A percentile compares a stretch with the other conserved stretches of the same genome.
phyloP scores from a whole-genome alignment of 1,284 basidiomycete genomes.

The Cystobasidium sp. region DNA sequence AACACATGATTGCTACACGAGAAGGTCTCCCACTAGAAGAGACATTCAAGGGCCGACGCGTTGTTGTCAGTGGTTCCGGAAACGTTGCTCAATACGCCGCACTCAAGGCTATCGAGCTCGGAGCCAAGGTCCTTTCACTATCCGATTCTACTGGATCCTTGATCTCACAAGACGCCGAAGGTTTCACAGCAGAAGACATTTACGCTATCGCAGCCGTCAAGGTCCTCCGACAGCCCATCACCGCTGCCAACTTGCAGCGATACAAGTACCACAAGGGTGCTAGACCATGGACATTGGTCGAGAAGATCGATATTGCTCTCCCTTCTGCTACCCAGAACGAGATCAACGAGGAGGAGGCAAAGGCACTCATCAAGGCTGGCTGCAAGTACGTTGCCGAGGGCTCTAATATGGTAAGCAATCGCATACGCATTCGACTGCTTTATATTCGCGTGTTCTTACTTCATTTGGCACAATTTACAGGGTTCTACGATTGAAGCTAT shows the following conservation, averaged over 20 bases:
- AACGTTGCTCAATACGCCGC: slow-evolving; percentile 66
- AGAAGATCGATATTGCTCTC: slow-evolving; percentile 71
- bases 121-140: slow-evolving; percentile 73
- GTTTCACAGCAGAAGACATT: slow-evolving; percentile 68
- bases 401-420: slow-evolving; percentile 65
- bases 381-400: slow-evolving; percentile 77
- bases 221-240: slow-evolving; percentile 66
- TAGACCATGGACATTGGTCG: slow-evolving; percentile 75
- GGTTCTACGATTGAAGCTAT: slow-evolving; percentile 65
- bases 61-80: slow-evolving; percentile 68
- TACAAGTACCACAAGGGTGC: slow-evolving; percentile 73
- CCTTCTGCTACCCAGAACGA: slow-evolving; percentile 82
- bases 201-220: slow-evolving; percentile 67
- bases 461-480: slow-evolving; percentile 49
- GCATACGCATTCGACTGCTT: neutral
- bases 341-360: slow-evolving; percentile 71
- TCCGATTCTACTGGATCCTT: slow-evolving; percentile 77
- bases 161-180: slow-evolving; percentile 63
- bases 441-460: neutral
- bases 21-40: slow-evolving; percentile 45
- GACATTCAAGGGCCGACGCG: slow-evolving; percentile 63
- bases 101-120: slow-evolving; percentile 77
- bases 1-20: slow-evolving; percentile 63
- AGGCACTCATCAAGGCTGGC: slow-evolving; percentile 71
- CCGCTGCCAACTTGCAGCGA: slow-evolving; percentile 59